phyloP scores from a whole-genome alignment of 2,329 filamentous ascomycete genomes.

The Dothideomycetidae sp. region DNA sequence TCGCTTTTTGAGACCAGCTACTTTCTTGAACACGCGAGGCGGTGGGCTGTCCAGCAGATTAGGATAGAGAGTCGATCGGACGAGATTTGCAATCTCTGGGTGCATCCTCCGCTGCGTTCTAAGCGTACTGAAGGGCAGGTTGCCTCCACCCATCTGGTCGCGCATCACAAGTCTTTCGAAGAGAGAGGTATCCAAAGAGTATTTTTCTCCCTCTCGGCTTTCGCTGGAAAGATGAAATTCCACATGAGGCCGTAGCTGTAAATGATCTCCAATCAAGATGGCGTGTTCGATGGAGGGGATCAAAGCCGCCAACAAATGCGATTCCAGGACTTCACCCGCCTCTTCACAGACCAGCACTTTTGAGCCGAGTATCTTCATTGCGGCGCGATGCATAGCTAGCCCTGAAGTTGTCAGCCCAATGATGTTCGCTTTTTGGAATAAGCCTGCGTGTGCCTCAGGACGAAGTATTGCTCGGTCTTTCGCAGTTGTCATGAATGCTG shows the following conservation, averaged over 20 bases:
- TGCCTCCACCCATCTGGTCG: slow-evolving; percentile 2
- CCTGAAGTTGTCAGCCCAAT: slow-evolving; percentile 49
- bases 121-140: slow-evolving; percentile 30
- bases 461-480: too few species aligned
- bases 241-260: slow-evolving; percentile 45
- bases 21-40: slow-evolving; percentile 34
- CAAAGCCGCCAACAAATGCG: slow-evolving; percentile 45
- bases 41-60: slow-evolving; percentile 36
- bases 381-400: slow-evolving; percentile 36
- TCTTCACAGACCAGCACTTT: slow-evolving; percentile 54
- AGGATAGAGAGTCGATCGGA: slow-evolving; percentile 45
- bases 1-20: slow-evolving; percentile 39
- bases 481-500: too few species aligned
- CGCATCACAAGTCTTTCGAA: slow-evolving; percentile 43
- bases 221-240: slow-evolving; percentile 39
- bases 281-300: slow-evolving; percentile 46
- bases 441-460: slow-evolving; percentile 12
- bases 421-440: slow-evolving; percentile 34
- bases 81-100: slow-evolving; percentile 44
- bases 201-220: slow-evolving; percentile 33
- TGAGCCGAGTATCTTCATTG: slow-evolving; percentile 35
- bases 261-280: slow-evolving; percentile 49
- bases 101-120: slow-evolving; percentile 52
- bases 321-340: slow-evolving; percentile 52
- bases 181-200: slow-evolving; percentile 44